Conservation (phyloP, 495 filamentous ascomycete species). For the Tuber microsphaerosporum region DNA sequence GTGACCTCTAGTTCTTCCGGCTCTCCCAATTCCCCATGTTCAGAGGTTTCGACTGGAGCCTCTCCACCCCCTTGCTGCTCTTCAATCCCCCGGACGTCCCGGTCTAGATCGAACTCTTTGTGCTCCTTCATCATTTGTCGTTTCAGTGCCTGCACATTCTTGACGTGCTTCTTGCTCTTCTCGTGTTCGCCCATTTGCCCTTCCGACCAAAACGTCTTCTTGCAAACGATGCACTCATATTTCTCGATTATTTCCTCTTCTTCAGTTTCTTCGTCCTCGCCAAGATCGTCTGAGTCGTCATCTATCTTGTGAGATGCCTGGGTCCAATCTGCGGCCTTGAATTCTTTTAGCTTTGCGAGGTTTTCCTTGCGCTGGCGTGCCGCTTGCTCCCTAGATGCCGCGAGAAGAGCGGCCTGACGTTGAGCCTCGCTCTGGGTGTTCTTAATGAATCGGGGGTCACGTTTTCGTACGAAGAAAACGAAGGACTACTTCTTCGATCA, state of each 20-base stretch:
- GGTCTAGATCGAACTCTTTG: conserved; percentile 51
- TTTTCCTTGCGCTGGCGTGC: conserved; percentile 74
- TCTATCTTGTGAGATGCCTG: conserved; percentile 47
- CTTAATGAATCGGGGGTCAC: conserved; percentile 72
- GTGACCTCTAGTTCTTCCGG: background rate
- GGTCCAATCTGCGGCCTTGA: conserved; percentile 72
- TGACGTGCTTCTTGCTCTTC: conserved; percentile 89
- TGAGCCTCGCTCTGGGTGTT: conserved; percentile 69
- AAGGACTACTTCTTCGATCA: conserved; percentile 49
- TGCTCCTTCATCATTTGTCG: conserved; percentile 78
- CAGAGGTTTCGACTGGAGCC: conserved; percentile 44
- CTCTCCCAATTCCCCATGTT: conserved; percentile 12
- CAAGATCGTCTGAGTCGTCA: conserved; percentile 40
- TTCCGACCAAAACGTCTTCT: conserved; percentile 88
- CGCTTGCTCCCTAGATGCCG: conserved; percentile 75
- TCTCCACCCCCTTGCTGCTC: conserved; percentile 46
- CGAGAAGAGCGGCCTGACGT: conserved; percentile 69
- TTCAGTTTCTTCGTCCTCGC: conserved; percentile 55
- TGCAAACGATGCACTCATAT: conserved; percentile 85
- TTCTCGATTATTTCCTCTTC: conserved; percentile 51
- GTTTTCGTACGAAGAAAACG: conserved; percentile 83
- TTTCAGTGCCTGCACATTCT: conserved; percentile 69
- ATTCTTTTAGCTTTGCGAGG: conserved; percentile 60
- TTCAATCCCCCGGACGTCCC: conserved; percentile 33
- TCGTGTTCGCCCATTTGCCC: conserved; percentile 90